These are phyloP conservation scores for Polytrichum formosum DNA, from an alignment of 225 moss, liverwort and hornwort genomes.

Conservation along the genomic window DNA sequence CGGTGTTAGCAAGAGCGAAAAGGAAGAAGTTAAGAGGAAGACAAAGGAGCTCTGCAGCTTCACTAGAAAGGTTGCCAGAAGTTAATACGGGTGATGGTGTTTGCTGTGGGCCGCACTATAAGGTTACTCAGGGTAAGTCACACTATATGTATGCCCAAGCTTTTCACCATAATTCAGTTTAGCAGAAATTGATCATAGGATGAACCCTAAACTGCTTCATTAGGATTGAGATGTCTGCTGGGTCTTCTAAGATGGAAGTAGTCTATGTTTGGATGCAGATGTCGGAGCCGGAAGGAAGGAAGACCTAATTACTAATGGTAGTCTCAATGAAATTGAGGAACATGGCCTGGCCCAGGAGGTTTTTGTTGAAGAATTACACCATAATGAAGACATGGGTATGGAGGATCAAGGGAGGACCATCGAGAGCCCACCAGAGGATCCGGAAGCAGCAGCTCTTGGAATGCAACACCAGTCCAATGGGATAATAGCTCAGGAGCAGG, in stretches of 20 bases:
- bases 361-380: conserved; percentile 3
- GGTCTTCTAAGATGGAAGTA: no score
- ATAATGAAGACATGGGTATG: conserved; percentile 5
- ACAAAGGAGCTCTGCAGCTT: conserved; percentile 20
- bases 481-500: neutral
- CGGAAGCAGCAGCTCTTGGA: no score
- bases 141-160: no score
- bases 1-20: conserved; percentile 24
- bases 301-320: conserved; percentile 3
- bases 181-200: no score
- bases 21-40: conserved; percentile 24
- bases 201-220: no score
- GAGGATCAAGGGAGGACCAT: conserved; percentile 1
- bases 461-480: neutral
- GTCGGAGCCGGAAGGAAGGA: neutral
- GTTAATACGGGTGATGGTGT: neutral
- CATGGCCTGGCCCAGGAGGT: neutral
- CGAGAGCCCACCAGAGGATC: neutral
- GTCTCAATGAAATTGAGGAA: conserved; percentile 3
- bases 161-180: no score
- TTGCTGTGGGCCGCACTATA: no score
- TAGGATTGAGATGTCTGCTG: no score
- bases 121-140: no score
- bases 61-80: conserved; percentile 4
- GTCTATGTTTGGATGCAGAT: neutral